Percentiles rank a stretch among this genome's conserved stretches.
phyloP scores from a whole-genome alignment of 2,329 filamentous ascomycete genomes.

The Monosporascus sp. region DNA sequence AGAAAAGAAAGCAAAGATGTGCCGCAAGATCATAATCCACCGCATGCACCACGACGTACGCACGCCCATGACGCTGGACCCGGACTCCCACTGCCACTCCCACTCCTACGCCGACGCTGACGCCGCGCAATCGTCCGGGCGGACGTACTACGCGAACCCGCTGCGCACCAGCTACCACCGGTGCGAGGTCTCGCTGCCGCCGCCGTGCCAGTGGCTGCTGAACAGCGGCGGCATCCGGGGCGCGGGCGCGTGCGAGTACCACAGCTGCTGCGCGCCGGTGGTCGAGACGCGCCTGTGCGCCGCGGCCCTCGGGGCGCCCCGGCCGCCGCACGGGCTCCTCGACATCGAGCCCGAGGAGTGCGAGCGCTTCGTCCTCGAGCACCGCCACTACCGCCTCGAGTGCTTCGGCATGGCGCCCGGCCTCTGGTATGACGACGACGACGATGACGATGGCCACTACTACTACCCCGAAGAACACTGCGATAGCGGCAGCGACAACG shows the following conservation, averaged over 20 bases:
- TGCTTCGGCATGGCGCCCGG: slow-evolving; percentile 10
- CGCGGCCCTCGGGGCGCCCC: neutral
- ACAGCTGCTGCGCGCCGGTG: slow-evolving; percentile 16
- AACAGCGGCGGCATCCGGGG: neutral
- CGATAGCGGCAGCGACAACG: neutral
- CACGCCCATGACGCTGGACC: slow-evolving; percentile 9
- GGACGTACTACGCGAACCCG: slow-evolving; percentile 11
- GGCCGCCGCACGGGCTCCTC: neutral
- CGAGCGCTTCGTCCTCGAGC: slow-evolving; percentile 9
- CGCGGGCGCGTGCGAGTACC: slow-evolving; percentile 12
- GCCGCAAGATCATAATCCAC: slow-evolving; percentile 12
- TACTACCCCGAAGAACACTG: neutral
- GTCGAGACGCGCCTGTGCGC: slow-evolving; percentile 8
- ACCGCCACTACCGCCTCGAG: slow-evolving; percentile 12
- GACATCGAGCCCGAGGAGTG: slow-evolving; percentile 16
- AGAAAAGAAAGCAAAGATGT: slow-evolving; percentile 13
- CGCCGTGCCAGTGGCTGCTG: neutral
- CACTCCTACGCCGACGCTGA: neutral
- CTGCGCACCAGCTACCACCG: slow-evolving; percentile 13
- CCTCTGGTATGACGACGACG: neutral
- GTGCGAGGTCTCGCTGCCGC: slow-evolving; percentile 14
- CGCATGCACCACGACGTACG: slow-evolving; percentile 25
- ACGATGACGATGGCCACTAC: neutral
- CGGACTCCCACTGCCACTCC: slow-evolving; percentile 2
- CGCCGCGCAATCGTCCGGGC: neutral